Conservation (phyloP, 2,329 filamentous ascomycete species). For the Pseudonectria buxi region DNA sequence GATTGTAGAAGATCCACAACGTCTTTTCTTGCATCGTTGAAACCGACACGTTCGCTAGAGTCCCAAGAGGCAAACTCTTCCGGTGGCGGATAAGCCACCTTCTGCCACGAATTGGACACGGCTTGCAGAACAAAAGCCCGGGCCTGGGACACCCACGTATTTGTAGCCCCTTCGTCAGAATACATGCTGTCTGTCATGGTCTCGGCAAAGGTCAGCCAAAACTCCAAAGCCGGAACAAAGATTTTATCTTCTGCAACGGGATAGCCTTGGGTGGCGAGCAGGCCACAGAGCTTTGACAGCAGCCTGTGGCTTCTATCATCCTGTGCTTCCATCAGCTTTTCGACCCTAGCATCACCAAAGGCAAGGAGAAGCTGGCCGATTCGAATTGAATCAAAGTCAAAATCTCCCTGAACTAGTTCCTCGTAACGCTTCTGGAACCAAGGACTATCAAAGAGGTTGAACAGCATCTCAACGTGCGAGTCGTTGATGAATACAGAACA, state of each 20-base stretch:
- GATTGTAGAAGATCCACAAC: conserved; percentile 72
- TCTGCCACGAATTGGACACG: conserved; percentile 60
- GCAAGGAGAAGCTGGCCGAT: conserved; percentile 62
- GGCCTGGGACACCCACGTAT: conserved; percentile 52
- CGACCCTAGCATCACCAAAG: conserved; percentile 60
- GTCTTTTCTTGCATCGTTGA: conserved; percentile 68
- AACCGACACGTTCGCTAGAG: conserved; percentile 58
- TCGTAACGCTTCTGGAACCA: conserved; percentile 54
- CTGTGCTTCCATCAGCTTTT: conserved; percentile 48
- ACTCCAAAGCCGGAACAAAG: conserved; percentile 68
- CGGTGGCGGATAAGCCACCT: conserved; percentile 59
- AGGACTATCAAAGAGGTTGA: conserved; percentile 51
- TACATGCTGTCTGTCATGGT: conserved; percentile 54
- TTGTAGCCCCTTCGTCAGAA: conserved; percentile 39
- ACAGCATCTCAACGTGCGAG: conserved; percentile 51
- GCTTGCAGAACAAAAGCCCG: conserved; percentile 55
- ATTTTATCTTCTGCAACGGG: conserved; percentile 68
- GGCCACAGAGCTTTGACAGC: conserved; percentile 53
- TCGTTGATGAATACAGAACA: conserved; percentile 56
- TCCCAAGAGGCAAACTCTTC: conserved; percentile 60
- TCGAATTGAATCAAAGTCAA: conserved; percentile 56
- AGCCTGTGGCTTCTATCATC: conserved; percentile 46
- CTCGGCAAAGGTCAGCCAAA: conserved; percentile 74
- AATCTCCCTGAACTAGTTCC: conserved; percentile 50
- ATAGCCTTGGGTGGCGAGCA: conserved; percentile 59